Percentiles rank a stretch among this genome's conserved stretches.
These are phyloP conservation scores for Hyparrhenia diplandra DNA, from an alignment of 176 grass and related monocot species.

Conservation along the genomic window DNA sequence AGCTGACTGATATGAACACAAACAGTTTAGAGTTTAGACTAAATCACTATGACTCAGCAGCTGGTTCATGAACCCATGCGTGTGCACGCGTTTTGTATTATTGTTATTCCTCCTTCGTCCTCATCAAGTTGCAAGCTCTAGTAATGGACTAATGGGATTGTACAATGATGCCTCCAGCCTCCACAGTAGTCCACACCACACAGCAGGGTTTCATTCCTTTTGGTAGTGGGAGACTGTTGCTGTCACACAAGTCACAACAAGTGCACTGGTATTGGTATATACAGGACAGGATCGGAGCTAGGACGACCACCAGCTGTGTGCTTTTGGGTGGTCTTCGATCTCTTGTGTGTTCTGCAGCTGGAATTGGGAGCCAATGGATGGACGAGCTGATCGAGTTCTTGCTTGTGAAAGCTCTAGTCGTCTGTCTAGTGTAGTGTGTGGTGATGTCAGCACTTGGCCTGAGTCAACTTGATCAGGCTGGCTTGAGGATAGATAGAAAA, in stretches of 20 bases:
- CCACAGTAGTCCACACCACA: background rate
- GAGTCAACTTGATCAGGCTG: constrained; percentile 41
- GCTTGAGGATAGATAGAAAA: constrained; percentile 31
- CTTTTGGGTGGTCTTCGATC: constrained; percentile 29
- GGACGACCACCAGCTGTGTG: background rate
- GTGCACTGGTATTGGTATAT: constrained; percentile 14
- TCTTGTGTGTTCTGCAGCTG: background rate
- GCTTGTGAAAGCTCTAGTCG: constrained; percentile 11
- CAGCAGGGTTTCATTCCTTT: background rate
- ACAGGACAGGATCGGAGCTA: no score
- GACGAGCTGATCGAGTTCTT: no score
- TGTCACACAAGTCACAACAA: constrained; percentile 25
- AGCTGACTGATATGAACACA: constrained; percentile 24
- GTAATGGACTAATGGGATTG: background rate
- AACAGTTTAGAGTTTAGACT: constrained; percentile 31
- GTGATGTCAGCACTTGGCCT: constrained; percentile 20
- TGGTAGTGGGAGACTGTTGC: constrained; percentile 37
- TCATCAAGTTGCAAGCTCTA: background rate
- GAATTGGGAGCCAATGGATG: no score
- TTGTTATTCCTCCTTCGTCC: background rate
- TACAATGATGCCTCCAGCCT: background rate
- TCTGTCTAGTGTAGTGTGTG: background rate
- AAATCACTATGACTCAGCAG: background rate
- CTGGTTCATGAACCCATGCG: background rate
- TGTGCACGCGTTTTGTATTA: background rate